These are phyloP conservation scores for Omphalea diandra DNA, from an alignment of 441 rosid species.

Conservation along the genomic window DNA sequence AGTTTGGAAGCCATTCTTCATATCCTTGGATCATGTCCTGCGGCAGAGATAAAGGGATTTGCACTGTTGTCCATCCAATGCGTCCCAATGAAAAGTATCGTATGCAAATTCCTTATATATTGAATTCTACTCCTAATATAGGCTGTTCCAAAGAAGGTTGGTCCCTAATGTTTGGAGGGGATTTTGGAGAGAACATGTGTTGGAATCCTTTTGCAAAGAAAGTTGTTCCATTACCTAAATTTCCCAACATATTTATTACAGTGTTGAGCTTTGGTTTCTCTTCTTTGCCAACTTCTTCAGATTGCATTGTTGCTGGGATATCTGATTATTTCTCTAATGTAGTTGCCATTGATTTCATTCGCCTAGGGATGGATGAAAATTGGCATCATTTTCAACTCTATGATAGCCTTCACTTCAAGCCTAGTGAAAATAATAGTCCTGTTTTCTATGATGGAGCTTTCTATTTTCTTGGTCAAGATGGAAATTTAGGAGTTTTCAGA, in stretches of 20 bases:
- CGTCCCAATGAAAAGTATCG: too few relatives aligned
- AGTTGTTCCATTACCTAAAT: too few relatives aligned
- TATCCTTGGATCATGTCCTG: not conserved
- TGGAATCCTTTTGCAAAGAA: not conserved
- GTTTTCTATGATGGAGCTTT: not conserved
- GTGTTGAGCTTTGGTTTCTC: not conserved
- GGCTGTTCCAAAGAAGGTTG: not conserved
- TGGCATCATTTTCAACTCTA: not conserved
- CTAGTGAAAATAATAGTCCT: not conserved
- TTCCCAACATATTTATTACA: too few relatives aligned
- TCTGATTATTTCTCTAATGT: too few relatives aligned
- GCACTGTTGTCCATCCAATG: not conserved
- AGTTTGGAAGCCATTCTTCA: not conserved
- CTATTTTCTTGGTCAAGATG: not conserved
- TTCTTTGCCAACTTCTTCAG: not conserved
- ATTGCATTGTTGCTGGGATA: not conserved
- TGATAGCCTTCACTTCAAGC: not conserved
- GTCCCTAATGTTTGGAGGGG: not conserved
- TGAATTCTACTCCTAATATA: too few relatives aligned
- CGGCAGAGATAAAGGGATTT: not conserved
- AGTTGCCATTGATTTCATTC: not conserved
- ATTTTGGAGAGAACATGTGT: rapidly evolving
- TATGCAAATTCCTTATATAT: too few relatives aligned
- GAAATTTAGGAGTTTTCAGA: not conserved
- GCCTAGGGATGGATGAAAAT: not conserved